phyloP scores from a whole-genome alignment of 176 grass and related monocot species.

The Microstegium vimineum region DNA sequence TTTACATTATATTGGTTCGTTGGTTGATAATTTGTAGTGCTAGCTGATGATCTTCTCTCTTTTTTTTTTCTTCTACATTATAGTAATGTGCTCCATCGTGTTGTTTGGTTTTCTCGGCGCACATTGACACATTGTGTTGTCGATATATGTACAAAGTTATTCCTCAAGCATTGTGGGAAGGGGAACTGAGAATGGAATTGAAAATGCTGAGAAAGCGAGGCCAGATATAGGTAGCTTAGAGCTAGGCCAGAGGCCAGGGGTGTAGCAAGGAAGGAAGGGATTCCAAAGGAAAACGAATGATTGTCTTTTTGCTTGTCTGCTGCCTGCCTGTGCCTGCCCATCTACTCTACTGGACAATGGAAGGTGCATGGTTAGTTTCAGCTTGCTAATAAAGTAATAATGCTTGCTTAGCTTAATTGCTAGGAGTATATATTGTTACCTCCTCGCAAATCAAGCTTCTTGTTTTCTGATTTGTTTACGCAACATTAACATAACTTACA shows the following conservation, averaged over 20 bases:
- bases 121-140: not conserved
- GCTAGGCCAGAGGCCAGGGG: not conserved
- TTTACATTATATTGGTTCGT: not conserved
- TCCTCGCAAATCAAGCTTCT: not conserved
- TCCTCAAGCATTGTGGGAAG: not conserved
- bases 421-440: not conserved
- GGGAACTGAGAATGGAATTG: not conserved
- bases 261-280: not conserved
- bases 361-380: not conserved
- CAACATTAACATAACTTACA: not conserved
- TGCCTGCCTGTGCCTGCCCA: not conserved
- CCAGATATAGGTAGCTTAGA: not conserved
- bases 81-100: not conserved
- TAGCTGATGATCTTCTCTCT: not conserved
- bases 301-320: conserved; percentile 35
- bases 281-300: conserved; percentile 26
- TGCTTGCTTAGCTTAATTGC: not conserved
- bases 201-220: not conserved
- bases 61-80: not conserved
- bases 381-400: not conserved
- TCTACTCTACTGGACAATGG: not conserved
- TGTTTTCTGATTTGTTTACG: not conserved
- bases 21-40: not conserved
- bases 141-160: not conserved
- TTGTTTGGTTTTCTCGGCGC: no score